Evolutionary conservation across 352 stramenopile species (phyloP).

Genomic region (Phytophthora europaea): DNA sequence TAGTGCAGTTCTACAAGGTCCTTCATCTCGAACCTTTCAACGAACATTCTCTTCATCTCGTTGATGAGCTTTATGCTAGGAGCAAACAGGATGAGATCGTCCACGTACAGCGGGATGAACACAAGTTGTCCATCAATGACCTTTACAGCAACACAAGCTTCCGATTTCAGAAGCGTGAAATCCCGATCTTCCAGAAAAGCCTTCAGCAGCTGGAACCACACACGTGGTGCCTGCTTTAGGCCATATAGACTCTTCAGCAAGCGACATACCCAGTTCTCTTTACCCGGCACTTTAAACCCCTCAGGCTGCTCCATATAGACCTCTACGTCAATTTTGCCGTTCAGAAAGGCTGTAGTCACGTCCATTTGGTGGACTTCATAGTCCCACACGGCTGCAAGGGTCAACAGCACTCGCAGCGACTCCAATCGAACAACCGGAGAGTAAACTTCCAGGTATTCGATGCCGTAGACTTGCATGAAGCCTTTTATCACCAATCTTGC

Average conservation of each 20-base stretch:
- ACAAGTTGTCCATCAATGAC: background rate
- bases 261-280: background rate
- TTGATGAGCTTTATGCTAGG: background rate
- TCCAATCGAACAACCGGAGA: constrained; percentile 14
- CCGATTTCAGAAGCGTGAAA: background rate
- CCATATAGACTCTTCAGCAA: background rate
- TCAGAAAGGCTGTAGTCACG: constrained; percentile 6
- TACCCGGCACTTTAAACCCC: background rate
- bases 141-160: background rate
- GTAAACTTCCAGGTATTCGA: constrained; percentile 17
- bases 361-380: constrained; percentile 22
- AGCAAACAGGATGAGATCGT: background rate
- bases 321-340: background rate
- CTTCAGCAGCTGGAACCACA: background rate
- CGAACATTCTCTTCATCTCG: background rate
- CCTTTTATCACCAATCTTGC: constrained; percentile 11
- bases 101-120: background rate
- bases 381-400: constrained; percentile 14
- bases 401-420: constrained; percentile 12
- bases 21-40: background rate
- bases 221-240: background rate
- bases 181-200: background rate
- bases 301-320: background rate
- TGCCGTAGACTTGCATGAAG: constrained; percentile 13
- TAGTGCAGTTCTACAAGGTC: background rate